Conservation (phyloP, 176 grass and related monocot genomes). For the Aegilops longissima region DNA sequence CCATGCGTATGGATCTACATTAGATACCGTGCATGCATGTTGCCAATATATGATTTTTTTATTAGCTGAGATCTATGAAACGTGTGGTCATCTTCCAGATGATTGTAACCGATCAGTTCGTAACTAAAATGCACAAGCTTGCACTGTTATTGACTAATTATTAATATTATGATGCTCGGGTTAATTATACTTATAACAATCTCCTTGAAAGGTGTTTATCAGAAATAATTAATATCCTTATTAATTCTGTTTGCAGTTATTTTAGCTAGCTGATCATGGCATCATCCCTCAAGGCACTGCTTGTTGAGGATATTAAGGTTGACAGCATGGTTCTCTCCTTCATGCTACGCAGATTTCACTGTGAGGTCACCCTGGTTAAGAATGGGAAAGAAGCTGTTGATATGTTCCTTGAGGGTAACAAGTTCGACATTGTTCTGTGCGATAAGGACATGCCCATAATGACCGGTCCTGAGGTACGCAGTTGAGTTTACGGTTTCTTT, state of each 20-base stretch:
- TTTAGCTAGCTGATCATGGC: not conserved
- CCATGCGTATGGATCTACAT: too few relatives aligned
- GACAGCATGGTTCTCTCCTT: not conserved
- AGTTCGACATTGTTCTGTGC: slow-evolving; percentile 29
- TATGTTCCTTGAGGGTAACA: slow-evolving; percentile 26
- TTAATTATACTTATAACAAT: too few relatives aligned
- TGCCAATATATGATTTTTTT: too few relatives aligned
- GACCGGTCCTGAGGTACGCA: slow-evolving; percentile 20
- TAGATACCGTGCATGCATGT: too few relatives aligned
- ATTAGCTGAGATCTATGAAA: too few relatives aligned
- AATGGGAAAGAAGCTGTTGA: slow-evolving; percentile 41
- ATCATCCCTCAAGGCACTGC: slow-evolving; percentile 1
- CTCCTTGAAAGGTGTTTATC: too few relatives aligned
- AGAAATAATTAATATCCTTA: not conserved
- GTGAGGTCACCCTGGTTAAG: not conserved
- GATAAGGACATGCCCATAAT: slow-evolving; percentile 37
- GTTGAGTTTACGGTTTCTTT: not conserved
- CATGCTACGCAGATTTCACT: not conserved
- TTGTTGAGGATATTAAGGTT: slow-evolving; percentile 21
- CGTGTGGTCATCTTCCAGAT: too few relatives aligned
- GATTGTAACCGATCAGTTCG: too few relatives aligned
- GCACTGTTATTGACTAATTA: too few relatives aligned
- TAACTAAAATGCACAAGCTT: too few relatives aligned
- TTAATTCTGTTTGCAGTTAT: not conserved
- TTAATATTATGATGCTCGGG: too few relatives aligned